Base-by-base conservation (phyloP, 2,329 filamentous ascomycete genomes). In the Pyrenophora seminiperda region DNA sequence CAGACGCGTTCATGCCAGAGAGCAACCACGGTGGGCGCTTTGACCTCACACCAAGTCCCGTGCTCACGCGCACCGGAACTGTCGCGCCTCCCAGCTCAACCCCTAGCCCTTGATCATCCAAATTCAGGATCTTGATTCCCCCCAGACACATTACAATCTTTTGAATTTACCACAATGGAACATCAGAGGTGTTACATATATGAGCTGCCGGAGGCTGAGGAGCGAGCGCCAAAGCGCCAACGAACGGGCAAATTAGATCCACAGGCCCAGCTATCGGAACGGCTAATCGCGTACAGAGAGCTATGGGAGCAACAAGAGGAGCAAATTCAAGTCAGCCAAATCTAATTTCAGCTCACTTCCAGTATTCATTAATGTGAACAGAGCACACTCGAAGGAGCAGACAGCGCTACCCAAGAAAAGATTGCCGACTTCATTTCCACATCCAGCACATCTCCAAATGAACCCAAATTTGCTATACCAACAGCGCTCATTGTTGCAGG, bases 401-500 rank as follows among this genome's bases (percentile, higher is more conserved):
- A 77, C 58, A 65, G 72, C 51, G 58, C 67, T 3, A 76, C 72
- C 4, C 63, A 77, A 31, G 61, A 64, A 32, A 66, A 72, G 6
- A 73, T 77, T 32, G 58, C 65, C 1, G 36, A 63, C 5, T 80
- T 78, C 52, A 62, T 79, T 19, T 66, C 72, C 6, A 56, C 62
- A 13, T 60, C 66, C 17, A 51, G 55, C 11, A 30, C 52, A 38
- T 58, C 54, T 39, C 41, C 57, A 51, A 55, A 61, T 22, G 54
- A 63, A 52, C 47, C 52, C 32, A 56, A 65, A 36, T 74, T 76
- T 39, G 83, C 81, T 66, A 81, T 90, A 31, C 85, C 87, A 0
- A 82, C 87, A 6, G 87, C 83, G 2, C 86, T 93, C 59, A 84
- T 93, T 59, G 82, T 90, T 50, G 89, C 88, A 7, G 90, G 90